Percentiles rank a stretch among this genome's conserved stretches.
phyloP scores from a whole-genome alignment of 495 filamentous ascomycete genomes.

The Cryomyces antarcticus region DNA sequence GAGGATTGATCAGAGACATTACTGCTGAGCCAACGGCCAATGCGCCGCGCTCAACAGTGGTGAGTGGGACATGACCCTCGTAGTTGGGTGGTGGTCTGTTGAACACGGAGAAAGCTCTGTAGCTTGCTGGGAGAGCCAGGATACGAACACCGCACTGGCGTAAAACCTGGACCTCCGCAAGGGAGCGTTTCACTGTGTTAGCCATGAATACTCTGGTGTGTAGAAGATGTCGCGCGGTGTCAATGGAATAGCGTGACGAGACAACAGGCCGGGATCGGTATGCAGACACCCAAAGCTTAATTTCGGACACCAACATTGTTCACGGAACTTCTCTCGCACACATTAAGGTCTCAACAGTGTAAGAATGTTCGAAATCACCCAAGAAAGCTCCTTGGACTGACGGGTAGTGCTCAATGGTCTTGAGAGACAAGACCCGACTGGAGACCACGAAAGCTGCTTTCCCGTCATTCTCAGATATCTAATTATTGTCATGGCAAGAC shows the following conservation, averaged over 20 bases:
- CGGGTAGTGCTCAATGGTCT: neutral
- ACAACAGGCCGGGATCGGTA: neutral
- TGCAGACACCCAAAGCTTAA: neutral
- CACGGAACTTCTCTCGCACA: neutral
- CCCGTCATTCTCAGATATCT: too few species aligned
- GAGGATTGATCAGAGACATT: slow-evolving; percentile 56
- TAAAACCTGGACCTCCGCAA: neutral
- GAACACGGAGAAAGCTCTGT: slow-evolving; percentile 45
- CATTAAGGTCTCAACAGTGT: neutral
- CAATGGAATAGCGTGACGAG: neutral
- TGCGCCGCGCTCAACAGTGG: slow-evolving; percentile 46
- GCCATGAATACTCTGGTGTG: neutral
- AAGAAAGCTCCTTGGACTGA: neutral
- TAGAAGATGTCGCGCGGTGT: neutral
- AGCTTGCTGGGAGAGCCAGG: neutral
- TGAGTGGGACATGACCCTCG: slow-evolving; percentile 82
- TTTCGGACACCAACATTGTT: neutral
- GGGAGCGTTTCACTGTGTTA: neutral
- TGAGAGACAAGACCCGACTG: neutral
- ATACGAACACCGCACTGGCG: neutral
- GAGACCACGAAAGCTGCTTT: too few species aligned
- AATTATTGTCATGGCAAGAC: too few species aligned
- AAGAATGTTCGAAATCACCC: neutral
- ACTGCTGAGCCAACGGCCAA: slow-evolving; percentile 72
- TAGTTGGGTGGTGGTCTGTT: slow-evolving; percentile 70